Evolutionary conservation across 192 early-diverging fungal genomes (phyloP).

Genomic region (Backusella tarrabulga): DNA sequence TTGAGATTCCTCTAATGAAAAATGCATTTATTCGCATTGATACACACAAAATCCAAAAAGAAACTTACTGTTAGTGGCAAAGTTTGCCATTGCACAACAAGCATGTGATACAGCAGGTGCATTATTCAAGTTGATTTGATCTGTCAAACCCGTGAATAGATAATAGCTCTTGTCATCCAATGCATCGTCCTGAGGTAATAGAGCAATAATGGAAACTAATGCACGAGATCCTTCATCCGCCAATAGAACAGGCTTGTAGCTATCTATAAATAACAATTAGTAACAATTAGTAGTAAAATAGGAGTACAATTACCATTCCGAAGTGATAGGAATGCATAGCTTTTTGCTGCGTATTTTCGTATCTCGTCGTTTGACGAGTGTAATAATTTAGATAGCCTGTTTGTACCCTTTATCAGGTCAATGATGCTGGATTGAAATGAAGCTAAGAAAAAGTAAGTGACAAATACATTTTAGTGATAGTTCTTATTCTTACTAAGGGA

Average conservation of each 20-base stretch:
- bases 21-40: too few species aligned
- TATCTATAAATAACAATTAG: conserved; percentile 16
- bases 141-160: background rate
- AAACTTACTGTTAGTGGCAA: conserved; percentile 54
- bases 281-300: background rate
- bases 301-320: conserved; percentile 41
- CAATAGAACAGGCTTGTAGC: conserved; percentile 36
- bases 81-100: conserved; percentile 57
- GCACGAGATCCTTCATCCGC: conserved; percentile 30
- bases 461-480: background rate
- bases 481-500: background rate
- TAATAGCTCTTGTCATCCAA: background rate
- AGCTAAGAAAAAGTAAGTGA: conserved; percentile 1
- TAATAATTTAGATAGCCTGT: conserved; percentile 38
- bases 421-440: conserved; percentile 51
- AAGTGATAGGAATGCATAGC: conserved; percentile 53
- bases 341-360: conserved; percentile 53
- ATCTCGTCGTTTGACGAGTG: conserved; percentile 44
- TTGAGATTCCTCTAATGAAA: conserved; percentile 39
- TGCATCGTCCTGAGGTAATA: conserved; percentile 7
- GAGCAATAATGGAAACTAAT: conserved; percentile 17
- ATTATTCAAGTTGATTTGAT: background rate
- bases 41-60: too few species aligned
- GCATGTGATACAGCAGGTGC: conserved; percentile 49
- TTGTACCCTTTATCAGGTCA: conserved; percentile 39